Conservation (phyloP, 2,329 filamentous ascomycete genomes). For the Chaetomiaceae sp. region DNA sequence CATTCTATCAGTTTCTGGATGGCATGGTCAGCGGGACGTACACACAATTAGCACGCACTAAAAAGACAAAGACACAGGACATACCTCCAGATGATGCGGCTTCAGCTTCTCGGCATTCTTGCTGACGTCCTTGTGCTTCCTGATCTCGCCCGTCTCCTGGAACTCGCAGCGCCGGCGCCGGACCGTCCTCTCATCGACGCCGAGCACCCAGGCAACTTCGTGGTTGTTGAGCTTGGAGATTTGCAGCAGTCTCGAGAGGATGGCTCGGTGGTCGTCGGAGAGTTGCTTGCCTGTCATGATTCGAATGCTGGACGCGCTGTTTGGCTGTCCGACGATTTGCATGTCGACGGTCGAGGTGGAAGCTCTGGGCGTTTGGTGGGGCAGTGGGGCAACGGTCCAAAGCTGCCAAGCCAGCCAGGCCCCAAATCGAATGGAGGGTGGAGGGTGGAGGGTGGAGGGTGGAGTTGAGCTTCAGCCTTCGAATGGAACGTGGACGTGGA, state of each 20-base stretch:
- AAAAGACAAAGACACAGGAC: neutral
- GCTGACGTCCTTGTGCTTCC: constrained; percentile 21
- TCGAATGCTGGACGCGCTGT: neutral
- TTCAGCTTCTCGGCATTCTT: constrained; percentile 27
- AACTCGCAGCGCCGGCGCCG: constrained; percentile 21
- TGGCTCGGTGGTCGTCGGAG: constrained; percentile 17
- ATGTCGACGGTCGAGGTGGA: neutral
- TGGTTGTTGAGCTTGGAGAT: constrained; percentile 23
- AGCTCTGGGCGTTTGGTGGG: too few species aligned
- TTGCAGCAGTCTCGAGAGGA: constrained; percentile 22
- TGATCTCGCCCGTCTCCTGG: constrained; percentile 18
- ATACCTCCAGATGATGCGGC: constrained; percentile 22
- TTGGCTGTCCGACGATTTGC: neutral
- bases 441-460: too few species aligned
- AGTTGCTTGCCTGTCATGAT: constrained; percentile 24
- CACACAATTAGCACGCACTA: neutral
- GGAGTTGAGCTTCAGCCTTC: too few species aligned
- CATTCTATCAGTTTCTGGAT: constrained; percentile 22
- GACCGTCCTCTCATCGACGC: constrained; percentile 20
- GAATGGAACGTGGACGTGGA: too few species aligned
- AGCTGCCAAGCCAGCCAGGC: too few species aligned
- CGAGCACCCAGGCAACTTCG: constrained; percentile 23
- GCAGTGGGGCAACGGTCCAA: constrained; percentile 3
- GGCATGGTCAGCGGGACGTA: neutral
- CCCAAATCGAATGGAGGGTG: too few species aligned